Conservation (phyloP, 2,329 filamentous ascomycete species). For the Hypoxylon rubiginosum region DNA sequence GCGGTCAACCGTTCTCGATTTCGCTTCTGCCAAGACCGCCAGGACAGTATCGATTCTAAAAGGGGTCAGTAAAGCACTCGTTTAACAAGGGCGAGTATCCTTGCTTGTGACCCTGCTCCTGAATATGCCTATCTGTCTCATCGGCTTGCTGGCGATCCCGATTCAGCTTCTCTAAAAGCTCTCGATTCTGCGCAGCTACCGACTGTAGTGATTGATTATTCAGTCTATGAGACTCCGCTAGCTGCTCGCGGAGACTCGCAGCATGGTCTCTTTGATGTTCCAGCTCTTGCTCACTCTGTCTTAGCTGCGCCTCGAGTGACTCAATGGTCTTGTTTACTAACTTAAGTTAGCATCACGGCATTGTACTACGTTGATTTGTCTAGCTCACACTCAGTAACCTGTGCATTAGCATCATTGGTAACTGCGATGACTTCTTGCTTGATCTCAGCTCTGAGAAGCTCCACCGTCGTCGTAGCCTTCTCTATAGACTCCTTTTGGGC, state of each 20-base stretch:
- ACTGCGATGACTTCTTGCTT: slow-evolving; percentile 38
- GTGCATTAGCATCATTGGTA: slow-evolving; percentile 23
- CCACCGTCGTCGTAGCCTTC: slow-evolving; percentile 30
- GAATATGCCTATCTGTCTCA: slow-evolving; percentile 24
- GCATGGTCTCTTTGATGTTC: slow-evolving; percentile 37
- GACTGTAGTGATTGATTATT: slow-evolving; percentile 40
- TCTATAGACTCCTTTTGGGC: slow-evolving; percentile 52
- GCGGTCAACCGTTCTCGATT: slow-evolving; percentile 19
- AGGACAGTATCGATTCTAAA: slow-evolving; percentile 43
- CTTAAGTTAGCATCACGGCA: slow-evolving; percentile 23
- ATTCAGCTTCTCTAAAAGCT: slow-evolving; percentile 40
- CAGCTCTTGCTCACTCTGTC: slow-evolving; percentile 43
- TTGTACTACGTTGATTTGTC: background rate
- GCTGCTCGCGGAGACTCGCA: slow-evolving; percentile 40
- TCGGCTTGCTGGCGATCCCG: slow-evolving; percentile 24
- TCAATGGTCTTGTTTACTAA: slow-evolving; percentile 40
- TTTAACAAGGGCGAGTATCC: slow-evolving; percentile 2
- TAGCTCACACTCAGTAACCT: slow-evolving; percentile 42
- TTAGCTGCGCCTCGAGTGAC: slow-evolving; percentile 37
- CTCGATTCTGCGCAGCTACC: slow-evolving; percentile 37
- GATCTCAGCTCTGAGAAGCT: slow-evolving; percentile 35
- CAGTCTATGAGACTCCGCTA: slow-evolving; percentile 36
- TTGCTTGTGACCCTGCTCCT: slow-evolving; percentile 44
- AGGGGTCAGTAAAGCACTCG: slow-evolving; percentile 22
- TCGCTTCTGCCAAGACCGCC: slow-evolving; percentile 31